Base-by-base conservation (phyloP, 345 rosid species). In the Erysimum cheiranthoides region DNA sequence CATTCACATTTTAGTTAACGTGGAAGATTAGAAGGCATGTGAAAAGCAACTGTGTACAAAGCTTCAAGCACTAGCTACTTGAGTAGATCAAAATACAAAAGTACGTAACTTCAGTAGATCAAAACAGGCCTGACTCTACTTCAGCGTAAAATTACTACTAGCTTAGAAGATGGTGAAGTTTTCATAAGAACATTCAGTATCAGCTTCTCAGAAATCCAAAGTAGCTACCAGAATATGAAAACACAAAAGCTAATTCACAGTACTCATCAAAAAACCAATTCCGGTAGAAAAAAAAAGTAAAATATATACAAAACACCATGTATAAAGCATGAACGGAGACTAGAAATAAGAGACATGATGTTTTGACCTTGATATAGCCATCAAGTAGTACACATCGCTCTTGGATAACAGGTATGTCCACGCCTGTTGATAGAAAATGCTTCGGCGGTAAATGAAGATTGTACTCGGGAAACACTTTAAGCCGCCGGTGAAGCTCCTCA, bases 401-500 rank as follows among this genome's bases (percentile, higher is more conserved):
- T 85, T 71, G 89, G 76, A 96, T 93, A 76, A 96, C 87, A 74
- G 80, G 82, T 61, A 93, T 66, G 64, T 93, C 97, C 82, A 88
- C 82, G 58, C 99, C 95, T 17, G 97, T 85, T 56, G 99, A 96
- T 68, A 96, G 87, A 81, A 96, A 96, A 88, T 89, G 97, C 80
- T 96, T 96, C 4, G 98, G 99, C 5, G 97, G 99, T 85, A 96
- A 85, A 80, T 96, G 91, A 75, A 93, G 94, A 85, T 82, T 87
- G 77, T 93, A 96, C 76, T 89, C 98, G 1, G 90, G 85, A 85
- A 90, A 91, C 78, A 85, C 88, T 82, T 91, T 96, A 52, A 96
- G 93, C 60, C 96, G 95, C 68, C 89, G 89, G 82, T 96, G 99
- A 70, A 96, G 81, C 87, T 96, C 99, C 87, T 96, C 99, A 86